Conservation (phyloP, 2,329 filamentous ascomycete species). For the Colletotrichum shisoi region DNA sequence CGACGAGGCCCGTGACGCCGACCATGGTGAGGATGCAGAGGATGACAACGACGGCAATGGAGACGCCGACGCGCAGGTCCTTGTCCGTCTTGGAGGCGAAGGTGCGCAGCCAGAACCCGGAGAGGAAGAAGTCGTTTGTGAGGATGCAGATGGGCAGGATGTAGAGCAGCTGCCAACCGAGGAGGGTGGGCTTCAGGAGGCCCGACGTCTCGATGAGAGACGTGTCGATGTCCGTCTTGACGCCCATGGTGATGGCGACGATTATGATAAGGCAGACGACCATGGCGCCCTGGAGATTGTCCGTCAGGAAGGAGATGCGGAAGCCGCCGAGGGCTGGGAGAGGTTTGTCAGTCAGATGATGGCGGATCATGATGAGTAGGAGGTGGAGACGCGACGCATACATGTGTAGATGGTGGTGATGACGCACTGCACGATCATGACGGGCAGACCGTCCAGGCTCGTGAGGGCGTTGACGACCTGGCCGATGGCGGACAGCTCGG, state of each 20-base stretch:
- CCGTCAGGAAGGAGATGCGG: constrained; percentile 83
- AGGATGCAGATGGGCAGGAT: constrained; percentile 82
- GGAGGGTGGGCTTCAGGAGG: constrained; percentile 71
- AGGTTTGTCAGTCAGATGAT: constrained; percentile 24
- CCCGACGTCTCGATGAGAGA: constrained; percentile 73
- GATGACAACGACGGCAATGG: constrained; percentile 70
- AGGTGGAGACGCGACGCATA: constrained; percentile 49
- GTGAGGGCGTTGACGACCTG: constrained; percentile 80
- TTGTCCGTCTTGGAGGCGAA: constrained; percentile 82
- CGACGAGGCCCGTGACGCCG: constrained; percentile 75
- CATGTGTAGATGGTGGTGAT: constrained; percentile 86
- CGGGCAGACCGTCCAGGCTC: constrained; percentile 75
- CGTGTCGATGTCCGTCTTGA: constrained; percentile 74
- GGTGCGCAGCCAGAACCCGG: constrained; percentile 83
- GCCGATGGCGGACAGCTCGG: constrained; percentile 81
- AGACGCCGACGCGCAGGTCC: constrained; percentile 77
- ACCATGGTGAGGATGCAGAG: constrained; percentile 76
- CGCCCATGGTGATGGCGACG: constrained; percentile 79
- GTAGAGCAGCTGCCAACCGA: constrained; percentile 87
- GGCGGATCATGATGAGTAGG: neutral
- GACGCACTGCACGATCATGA: constrained; percentile 78
- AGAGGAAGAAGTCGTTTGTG: constrained; percentile 88
- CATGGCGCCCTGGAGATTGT: constrained; percentile 82
- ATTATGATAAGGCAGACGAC: constrained; percentile 78
- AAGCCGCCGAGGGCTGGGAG: constrained; percentile 79